Evolutionary conservation across 2,329 filamentous ascomycete species (phyloP).

Genomic region (Trichoderma sp.): DNA sequence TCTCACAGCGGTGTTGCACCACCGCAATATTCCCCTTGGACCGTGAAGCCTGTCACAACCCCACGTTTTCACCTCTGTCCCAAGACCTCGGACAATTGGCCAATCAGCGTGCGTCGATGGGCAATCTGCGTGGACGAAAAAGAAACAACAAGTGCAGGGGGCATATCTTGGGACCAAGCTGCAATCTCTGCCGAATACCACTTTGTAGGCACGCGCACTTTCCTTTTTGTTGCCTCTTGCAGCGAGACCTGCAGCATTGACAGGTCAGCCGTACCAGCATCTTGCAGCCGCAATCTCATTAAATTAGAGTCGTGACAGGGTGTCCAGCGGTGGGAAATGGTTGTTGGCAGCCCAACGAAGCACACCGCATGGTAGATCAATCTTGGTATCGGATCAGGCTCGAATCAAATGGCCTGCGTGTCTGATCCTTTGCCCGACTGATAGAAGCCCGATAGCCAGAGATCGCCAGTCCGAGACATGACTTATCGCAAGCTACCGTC

Average conservation of each 20-base stretch:
- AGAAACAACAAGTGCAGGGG: background rate
- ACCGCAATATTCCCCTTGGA: background rate
- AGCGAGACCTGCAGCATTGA: slow-evolving; percentile 13
- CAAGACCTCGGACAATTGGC: background rate
- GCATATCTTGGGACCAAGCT: background rate
- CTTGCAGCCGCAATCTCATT: slow-evolving; percentile 18
- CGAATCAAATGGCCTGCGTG: background rate
- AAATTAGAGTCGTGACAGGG: slow-evolving; percentile 5
- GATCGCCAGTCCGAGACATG: background rate
- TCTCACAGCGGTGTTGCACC: background rate
- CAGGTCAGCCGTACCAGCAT: slow-evolving; percentile 16
- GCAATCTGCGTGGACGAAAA: background rate
- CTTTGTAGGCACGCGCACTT: background rate
- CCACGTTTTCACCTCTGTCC: slow-evolving; percentile 10
- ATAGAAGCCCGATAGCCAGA: background rate
- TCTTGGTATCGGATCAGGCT: background rate
- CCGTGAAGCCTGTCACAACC: background rate
- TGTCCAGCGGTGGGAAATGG: background rate
- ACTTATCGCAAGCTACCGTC: background rate
- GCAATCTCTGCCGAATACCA: background rate
- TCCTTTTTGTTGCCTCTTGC: background rate
- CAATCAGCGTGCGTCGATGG: background rate
- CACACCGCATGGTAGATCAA: background rate
- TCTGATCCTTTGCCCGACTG: background rate
- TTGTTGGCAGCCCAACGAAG: background rate